Conservation (phyloP, 2,329 filamentous ascomycete species). For the Lachnellula hyalina region DNA sequence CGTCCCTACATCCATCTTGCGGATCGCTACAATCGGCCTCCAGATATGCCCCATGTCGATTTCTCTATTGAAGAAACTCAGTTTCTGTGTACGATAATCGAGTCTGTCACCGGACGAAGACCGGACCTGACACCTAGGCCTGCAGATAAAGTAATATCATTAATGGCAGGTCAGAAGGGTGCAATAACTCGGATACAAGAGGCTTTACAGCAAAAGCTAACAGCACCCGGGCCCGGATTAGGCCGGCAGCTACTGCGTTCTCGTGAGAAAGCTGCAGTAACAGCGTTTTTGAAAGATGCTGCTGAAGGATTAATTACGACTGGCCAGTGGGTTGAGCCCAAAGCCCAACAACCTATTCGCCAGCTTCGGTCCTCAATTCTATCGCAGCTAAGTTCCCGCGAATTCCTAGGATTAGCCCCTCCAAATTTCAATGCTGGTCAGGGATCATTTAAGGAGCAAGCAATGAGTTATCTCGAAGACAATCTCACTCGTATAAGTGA, state of each 20-base stretch:
- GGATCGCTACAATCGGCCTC: background rate
- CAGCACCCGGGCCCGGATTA: slow-evolving; percentile 24
- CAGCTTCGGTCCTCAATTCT: slow-evolving; percentile 1
- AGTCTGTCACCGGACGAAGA: background rate
- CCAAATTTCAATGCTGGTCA: slow-evolving; percentile 11
- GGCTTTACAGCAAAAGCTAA: slow-evolving; percentile 2
- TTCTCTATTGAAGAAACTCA: slow-evolving; percentile 15
- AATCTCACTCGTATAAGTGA: slow-evolving; percentile 44
- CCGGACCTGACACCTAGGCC: background rate
- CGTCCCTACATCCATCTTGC: background rate
- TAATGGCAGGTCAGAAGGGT: slow-evolving; percentile 5
- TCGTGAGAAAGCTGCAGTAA: slow-evolving; percentile 37
- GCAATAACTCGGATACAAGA: background rate
- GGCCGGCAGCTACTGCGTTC: slow-evolving; percentile 51
- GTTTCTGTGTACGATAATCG: slow-evolving; percentile 1
- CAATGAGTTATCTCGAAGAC: slow-evolving; percentile 40
- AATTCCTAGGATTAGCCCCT: slow-evolving; percentile 20
- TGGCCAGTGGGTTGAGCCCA: background rate
- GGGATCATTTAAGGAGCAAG: slow-evolving; percentile 17
- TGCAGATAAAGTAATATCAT: background rate
- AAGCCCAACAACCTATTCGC: background rate
- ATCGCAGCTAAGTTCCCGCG: slow-evolving; percentile 22
- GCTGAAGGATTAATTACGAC: slow-evolving; percentile 3
- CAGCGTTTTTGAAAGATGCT: slow-evolving; percentile 18
- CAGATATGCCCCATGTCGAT: slow-evolving; percentile 14